These are phyloP conservation scores for Saccharomyces cerevisiae DNA, from an alignment of 805 yeast species.

Conservation along the genomic window DNA sequence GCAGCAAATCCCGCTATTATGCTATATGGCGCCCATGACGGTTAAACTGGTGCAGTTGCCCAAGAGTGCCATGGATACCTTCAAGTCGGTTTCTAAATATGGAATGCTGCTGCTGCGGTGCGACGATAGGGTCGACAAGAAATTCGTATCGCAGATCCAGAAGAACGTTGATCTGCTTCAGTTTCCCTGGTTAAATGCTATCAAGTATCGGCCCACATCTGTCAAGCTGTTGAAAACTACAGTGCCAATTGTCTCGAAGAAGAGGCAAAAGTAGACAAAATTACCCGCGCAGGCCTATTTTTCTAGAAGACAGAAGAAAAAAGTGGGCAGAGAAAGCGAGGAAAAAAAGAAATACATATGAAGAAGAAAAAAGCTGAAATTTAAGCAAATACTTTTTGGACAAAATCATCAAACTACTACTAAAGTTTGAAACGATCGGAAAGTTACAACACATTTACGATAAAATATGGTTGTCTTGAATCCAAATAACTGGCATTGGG, in stretches of 20 bases:
- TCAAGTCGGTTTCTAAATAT: slow-evolving; percentile 4
- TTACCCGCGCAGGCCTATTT: background rate
- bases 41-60: slow-evolving; percentile 59
- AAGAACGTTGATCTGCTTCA: slow-evolving; percentile 9
- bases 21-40: slow-evolving; percentile 31
- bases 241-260: slow-evolving; percentile 10
- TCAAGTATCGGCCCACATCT: slow-evolving; percentile 13
- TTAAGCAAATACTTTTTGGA: background rate
- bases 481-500: slow-evolving; percentile 76
- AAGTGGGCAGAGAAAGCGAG: background rate
- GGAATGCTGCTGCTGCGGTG: slow-evolving; percentile 22
- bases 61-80: slow-evolving; percentile 24
- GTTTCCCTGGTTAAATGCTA: slow-evolving; percentile 23
- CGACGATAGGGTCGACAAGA: slow-evolving; percentile 15
- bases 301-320: background rate
- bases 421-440: background rate
- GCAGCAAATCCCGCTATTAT: slow-evolving; percentile 50
- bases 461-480: slow-evolving; percentile 53
- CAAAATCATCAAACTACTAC: background rate
- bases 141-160: slow-evolving; percentile 15
- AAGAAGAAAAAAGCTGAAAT: background rate
- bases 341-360: background rate
- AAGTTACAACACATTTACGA: background rate
- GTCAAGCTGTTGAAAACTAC: slow-evolving; percentile 18
- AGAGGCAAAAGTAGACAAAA: background rate